A percentile compares a stretch with the other conserved stretches of the same genome.
phyloP scores from a whole-genome alignment of 106 monocot genomes.

The Dendrobium catenatum region DNA sequence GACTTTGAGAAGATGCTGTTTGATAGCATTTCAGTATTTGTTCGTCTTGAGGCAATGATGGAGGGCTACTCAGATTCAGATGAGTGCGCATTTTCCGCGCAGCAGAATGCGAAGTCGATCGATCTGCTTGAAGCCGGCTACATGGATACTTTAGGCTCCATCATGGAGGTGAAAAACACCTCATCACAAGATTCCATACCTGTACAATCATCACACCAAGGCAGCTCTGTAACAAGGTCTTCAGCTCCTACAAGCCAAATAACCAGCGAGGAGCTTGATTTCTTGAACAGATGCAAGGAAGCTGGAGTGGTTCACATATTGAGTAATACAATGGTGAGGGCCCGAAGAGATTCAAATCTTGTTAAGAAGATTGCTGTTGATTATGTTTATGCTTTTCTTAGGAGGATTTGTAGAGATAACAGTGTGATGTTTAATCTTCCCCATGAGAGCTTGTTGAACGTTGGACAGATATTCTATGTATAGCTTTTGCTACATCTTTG shows the following conservation, averaged over 20 bases:
- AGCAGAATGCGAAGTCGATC: conserved; percentile 11
- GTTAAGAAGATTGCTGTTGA: conserved; percentile 43
- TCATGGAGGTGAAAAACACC: conserved; percentile 6
- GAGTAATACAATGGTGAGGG: conserved; percentile 47
- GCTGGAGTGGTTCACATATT: conserved; percentile 58
- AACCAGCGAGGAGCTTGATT: conserved; percentile 35
- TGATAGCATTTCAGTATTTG: conserved; percentile 28
- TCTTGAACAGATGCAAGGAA: conserved; percentile 48
- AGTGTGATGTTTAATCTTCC: conserved; percentile 59
- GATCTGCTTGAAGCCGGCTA: conserved; percentile 4
- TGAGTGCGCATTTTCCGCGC: conserved; percentile 13
- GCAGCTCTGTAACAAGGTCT: conserved; percentile 5
- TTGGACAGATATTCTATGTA: conserved; percentile 60
- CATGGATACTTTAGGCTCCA: background rate
- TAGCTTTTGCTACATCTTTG: conserved; percentile 7
- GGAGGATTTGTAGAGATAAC: conserved; percentile 51
- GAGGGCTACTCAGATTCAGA: conserved; percentile 52
- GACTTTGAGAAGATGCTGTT: conserved; percentile 62
- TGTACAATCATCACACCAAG: background rate
- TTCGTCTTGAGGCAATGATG: conserved; percentile 53
- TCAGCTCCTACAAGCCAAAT: conserved; percentile 21
- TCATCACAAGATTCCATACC: conserved; percentile 21
- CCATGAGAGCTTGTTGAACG: conserved; percentile 54
- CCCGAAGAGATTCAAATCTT: conserved; percentile 25
- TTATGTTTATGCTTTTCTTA: conserved; percentile 51